Conservation (phyloP, 306 rosid species). For the Echinosophora koreensis region DNA sequence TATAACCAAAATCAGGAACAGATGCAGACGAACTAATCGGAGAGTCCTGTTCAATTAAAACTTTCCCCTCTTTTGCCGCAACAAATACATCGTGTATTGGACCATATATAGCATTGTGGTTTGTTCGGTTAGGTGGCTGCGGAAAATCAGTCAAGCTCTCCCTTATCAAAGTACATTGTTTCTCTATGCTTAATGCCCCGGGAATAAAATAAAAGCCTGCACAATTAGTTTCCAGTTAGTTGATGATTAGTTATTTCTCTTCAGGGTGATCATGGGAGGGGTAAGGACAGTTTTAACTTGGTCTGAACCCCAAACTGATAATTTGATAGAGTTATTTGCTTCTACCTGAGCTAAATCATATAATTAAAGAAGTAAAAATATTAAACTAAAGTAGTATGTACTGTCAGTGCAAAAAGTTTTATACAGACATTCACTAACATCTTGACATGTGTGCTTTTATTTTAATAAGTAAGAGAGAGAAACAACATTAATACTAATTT, state of each 20-base stretch:
- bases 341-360: too few species aligned
- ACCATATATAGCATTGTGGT: constrained; percentile 90
- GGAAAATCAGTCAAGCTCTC: constrained; percentile 83
- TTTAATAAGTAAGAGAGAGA: too few species aligned
- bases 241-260: background rate
- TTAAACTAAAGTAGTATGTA: too few species aligned
- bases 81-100: constrained; percentile 61
- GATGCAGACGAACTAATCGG: constrained; percentile 41
- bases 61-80: constrained; percentile 73
- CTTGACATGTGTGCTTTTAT: too few species aligned
- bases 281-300: too few species aligned
- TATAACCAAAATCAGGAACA: constrained; percentile 39
- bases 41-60: constrained; percentile 56
- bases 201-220: constrained; percentile 90
- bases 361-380: too few species aligned
- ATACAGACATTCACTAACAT: too few species aligned
- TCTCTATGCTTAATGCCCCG: constrained; percentile 67
- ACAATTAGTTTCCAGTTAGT: constrained; percentile 15
- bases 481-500: too few species aligned
- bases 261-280: too few species aligned
- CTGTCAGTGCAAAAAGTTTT: too few species aligned
- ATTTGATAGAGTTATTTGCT: too few species aligned
- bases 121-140: constrained; percentile 93
- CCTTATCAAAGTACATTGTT: constrained; percentile 78
- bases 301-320: too few species aligned